Evolutionary conservation across 495 filamentous ascomycete genomes (phyloP), one percentile per base, ranked within the genome.

Genomic region (Friedmanniomyces endolithicus): DNA sequence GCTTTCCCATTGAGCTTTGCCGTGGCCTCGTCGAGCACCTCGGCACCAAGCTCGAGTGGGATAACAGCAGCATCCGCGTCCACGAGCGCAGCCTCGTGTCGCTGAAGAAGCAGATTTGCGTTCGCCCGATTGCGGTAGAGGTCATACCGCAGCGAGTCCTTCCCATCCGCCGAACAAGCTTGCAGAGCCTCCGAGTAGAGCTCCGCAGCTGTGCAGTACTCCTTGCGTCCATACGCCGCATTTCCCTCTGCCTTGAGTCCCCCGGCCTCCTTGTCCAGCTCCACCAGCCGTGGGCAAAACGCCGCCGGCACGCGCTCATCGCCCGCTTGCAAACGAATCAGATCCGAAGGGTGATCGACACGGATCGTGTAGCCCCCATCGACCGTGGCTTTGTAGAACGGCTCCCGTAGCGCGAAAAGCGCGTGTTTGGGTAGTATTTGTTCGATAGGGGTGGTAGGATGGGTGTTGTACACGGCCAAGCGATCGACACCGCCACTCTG

Each of bases 311-410:
- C 46, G 16, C 52, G n/a, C 2, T 43, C 41, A 51, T 60, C 55
- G 3, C 17, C 24, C 11, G 44, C 12, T 6, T 44, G 14, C 31
- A 65, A 29, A 6, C 50, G 2, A 1, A 61, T 37, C 1, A 65
- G 25, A 27, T 65, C 63, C 12, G 61, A 63, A 37, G 61, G 57
- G 43, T 65, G 61, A 50, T 65, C 61, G 27, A 65, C 58, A 11
- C 58, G 57, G 40, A 65, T 60, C 16, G 60, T 40, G 49, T 61
- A 59, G 1, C 57, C 55, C 7, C 55, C 61, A 45, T 56, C 58
- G 4, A 33, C 33, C 11, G 51, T 46, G 8, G 43, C 23, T 20
- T 45, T 59, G 54, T 54, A 63, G 29, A 51, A 63, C 1, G 63
- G 63, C 44, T 65, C 53, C 50, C 63, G 63, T 2, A 65, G 20